Evolutionary conservation across 2,329 filamentous ascomycete species (phyloP).

Genomic region (Xylariaceae sp.): DNA sequence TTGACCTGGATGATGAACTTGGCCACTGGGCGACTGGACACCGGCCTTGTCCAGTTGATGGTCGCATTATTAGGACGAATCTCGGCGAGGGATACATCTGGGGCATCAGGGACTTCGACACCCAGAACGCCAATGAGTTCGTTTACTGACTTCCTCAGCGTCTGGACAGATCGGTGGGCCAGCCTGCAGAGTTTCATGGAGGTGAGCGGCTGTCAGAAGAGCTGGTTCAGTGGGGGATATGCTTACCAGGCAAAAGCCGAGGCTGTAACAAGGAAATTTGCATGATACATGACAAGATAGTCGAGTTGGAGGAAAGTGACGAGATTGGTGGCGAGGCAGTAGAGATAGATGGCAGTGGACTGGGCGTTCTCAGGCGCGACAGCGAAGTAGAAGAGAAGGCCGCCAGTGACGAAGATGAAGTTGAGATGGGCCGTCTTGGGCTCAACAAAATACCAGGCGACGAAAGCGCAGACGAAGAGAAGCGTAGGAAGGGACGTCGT

Average conservation of each 20-base stretch:
- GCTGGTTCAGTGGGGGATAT: constrained; percentile 1
- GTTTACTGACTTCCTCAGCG: constrained; percentile 85
- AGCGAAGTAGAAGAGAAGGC: constrained; percentile 41
- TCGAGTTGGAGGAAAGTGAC: constrained; percentile 45
- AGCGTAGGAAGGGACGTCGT: constrained; percentile 43
- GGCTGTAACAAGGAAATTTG: constrained; percentile 54
- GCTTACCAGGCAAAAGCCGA: constrained; percentile 53
- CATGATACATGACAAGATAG: constrained; percentile 46
- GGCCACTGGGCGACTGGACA: constrained; percentile 63
- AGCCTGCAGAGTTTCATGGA: constrained; percentile 54
- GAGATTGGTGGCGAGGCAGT: constrained; percentile 32
- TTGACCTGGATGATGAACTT: constrained; percentile 94
- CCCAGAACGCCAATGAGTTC: constrained; percentile 88
- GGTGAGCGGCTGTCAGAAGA: constrained; percentile 14
- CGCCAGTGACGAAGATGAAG: constrained; percentile 40
- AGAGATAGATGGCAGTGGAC: constrained; percentile 35
- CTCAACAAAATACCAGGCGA: constrained; percentile 45
- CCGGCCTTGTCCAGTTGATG: constrained; percentile 83
- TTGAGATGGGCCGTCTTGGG: constrained; percentile 43
- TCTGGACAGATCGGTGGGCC: constrained; percentile 80
- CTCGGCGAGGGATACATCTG: constrained; percentile 84
- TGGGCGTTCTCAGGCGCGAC: constrained; percentile 41
- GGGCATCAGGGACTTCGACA: constrained; percentile 87
- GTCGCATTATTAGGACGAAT: constrained; percentile 85
- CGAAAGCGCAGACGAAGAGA: constrained; percentile 41